Conservation (phyloP, 768 basidiomycete genomes). For the Tricholoma saponaceum region DNA sequence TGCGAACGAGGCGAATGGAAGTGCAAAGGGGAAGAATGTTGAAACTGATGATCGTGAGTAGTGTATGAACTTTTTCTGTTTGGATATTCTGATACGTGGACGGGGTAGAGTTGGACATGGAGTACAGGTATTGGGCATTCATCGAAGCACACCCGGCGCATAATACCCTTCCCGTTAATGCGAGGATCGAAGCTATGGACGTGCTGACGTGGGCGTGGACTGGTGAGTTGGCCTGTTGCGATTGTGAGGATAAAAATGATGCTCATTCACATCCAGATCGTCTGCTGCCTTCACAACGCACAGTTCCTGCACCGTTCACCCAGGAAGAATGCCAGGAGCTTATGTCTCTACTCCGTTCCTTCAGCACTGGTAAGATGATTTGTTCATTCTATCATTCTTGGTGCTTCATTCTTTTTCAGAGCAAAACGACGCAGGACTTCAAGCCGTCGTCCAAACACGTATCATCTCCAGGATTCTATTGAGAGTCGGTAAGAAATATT, state of each 20-base stretch:
- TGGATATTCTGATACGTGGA: background rate
- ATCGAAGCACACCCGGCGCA: constrained; percentile 80
- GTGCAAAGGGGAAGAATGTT: constrained; percentile 20
- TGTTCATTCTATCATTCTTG: background rate
- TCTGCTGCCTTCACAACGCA: constrained; percentile 55
- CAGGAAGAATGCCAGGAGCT: constrained; percentile 79
- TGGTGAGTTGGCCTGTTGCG: constrained; percentile 33
- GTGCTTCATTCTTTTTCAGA: constrained; percentile 12
- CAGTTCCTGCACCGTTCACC: constrained; percentile 61
- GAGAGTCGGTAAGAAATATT: constrained; percentile 46
- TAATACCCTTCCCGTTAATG: constrained; percentile 47
- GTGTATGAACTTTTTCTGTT: background rate
- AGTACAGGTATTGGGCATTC: constrained; percentile 80
- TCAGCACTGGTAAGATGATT: constrained; percentile 19
- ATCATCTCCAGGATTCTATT: constrained; percentile 66
- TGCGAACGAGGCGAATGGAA: constrained; percentile 26
- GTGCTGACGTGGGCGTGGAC: constrained; percentile 80
- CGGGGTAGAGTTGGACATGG: constrained; percentile 59
- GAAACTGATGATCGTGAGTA: constrained; percentile 43
- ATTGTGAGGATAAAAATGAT: background rate
- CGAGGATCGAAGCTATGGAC: constrained; percentile 67
- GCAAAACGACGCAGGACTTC: constrained; percentile 36
- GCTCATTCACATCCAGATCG: constrained; percentile 43
- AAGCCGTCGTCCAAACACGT: constrained; percentile 52
- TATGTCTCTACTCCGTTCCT: constrained; percentile 50